Conservation (phyloP, 1,284 basidiomycete genomes). For the Inonotus obliquus region DNA sequence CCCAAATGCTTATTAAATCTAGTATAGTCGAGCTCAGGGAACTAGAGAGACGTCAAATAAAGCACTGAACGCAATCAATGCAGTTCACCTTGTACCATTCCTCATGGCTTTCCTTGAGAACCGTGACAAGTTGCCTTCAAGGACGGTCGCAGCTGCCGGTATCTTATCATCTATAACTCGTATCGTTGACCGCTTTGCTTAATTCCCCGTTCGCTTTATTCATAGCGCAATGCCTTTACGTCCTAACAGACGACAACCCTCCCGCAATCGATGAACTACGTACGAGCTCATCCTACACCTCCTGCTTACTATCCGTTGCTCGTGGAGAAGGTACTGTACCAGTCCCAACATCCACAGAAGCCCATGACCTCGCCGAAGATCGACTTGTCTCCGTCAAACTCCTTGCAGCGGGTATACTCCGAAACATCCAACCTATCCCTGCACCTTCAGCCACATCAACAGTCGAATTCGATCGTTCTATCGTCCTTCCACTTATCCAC, state of each 20-base stretch:
- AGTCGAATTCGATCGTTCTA: slow-evolving; percentile 65
- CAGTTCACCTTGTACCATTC: slow-evolving; percentile 70
- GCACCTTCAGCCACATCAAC: slow-evolving; percentile 57
- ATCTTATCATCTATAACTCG: slow-evolving; percentile 19
- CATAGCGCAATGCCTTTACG: slow-evolving; percentile 88
- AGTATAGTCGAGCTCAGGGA: slow-evolving; percentile 28
- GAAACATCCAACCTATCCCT: slow-evolving; percentile 71
- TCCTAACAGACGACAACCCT: slow-evolving; percentile 83
- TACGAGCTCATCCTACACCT: slow-evolving; percentile 55
- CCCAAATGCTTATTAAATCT: background rate
- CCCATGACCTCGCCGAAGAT: slow-evolving; percentile 37
- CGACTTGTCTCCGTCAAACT: slow-evolving; percentile 56
- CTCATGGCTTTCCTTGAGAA: slow-evolving; percentile 79
- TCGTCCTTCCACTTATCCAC: slow-evolving; percentile 70
- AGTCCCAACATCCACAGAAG: slow-evolving; percentile 28
- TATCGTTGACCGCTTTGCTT: slow-evolving; percentile 1
- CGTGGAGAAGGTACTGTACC: background rate
- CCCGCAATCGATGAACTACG: slow-evolving; percentile 62
- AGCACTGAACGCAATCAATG: slow-evolving; percentile 82
- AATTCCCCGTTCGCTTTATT: background rate
- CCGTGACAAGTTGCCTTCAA: slow-evolving; percentile 58
- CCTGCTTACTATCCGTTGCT: slow-evolving; percentile 67
- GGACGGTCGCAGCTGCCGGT: slow-evolving; percentile 79
- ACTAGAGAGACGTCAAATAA: slow-evolving; percentile 88
- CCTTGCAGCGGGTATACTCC: slow-evolving; percentile 74